phyloP scores from a whole-genome alignment of 345 rosid genomes.

The Combretum micranthum region DNA sequence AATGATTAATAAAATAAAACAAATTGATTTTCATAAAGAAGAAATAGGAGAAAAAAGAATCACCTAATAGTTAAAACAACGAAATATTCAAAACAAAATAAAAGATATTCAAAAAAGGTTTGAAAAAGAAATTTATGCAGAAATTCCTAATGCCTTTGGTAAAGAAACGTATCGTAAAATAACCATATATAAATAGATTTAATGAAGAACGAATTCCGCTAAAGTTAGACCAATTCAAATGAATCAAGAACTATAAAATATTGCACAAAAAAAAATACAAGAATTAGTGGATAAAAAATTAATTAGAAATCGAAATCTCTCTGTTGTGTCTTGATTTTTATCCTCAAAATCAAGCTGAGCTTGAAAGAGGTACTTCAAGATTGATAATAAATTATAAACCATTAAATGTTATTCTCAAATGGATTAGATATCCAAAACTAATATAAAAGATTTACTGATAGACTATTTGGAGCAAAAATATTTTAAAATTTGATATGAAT shows the following conservation, averaged over 20 bases:
- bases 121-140: too few species aligned
- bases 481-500: slow-evolving; percentile 3
- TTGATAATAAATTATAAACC: background rate
- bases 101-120: too few species aligned
- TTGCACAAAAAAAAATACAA: background rate
- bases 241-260: background rate
- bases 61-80: too few species aligned
- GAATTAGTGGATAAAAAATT: background rate
- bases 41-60: background rate
- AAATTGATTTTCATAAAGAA: too few species aligned
- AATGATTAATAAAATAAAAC: too few species aligned
- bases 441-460: too few species aligned
- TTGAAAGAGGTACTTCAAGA: too few species aligned
- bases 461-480: too few species aligned
- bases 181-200: background rate
- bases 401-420: too few species aligned
- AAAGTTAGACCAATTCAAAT: background rate
- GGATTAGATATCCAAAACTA: too few species aligned
- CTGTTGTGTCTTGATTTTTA: background rate
- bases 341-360: background rate
- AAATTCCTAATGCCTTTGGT: background rate
- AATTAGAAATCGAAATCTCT: slow-evolving; percentile 1
- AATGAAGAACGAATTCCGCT: background rate
- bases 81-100: background rate
- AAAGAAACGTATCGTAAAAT: background rate